These are phyloP conservation scores for Candida sanyaensis DNA, from an alignment of 1,139 yeast genomes.

Conservation along the genomic window DNA sequence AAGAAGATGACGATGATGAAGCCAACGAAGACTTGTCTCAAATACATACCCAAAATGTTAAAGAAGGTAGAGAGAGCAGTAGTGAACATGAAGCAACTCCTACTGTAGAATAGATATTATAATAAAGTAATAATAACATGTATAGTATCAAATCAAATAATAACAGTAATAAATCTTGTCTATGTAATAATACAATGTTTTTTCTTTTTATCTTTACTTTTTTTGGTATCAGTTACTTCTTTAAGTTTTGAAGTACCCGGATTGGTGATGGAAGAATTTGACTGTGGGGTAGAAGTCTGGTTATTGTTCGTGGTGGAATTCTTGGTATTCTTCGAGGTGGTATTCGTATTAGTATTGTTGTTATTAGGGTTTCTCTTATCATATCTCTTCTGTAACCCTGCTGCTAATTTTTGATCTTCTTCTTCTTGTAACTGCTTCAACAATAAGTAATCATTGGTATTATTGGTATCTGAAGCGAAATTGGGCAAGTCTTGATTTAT, in stretches of 20 bases:
- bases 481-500: conserved; percentile 16
- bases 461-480: conserved; percentile 17
- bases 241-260: background rate
- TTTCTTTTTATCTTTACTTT: conserved; percentile 17
- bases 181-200: conserved; percentile 23
- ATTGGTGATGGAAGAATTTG: background rate
- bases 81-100: conserved; percentile 18
- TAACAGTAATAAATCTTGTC: background rate
- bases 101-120: conserved; percentile 15
- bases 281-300: background rate
- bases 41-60: conserved; percentile 51
- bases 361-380: conserved; percentile 13
- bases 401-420: conserved; percentile 61
- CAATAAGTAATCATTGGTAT: conserved; percentile 37
- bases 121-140: background rate
- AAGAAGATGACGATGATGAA: conserved; percentile 17
- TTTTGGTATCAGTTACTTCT: conserved; percentile 7
- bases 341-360: background rate
- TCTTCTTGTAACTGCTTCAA: conserved; percentile 60
- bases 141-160: conserved; percentile 1
- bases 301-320: too few species aligned
- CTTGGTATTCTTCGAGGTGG: too few species aligned
- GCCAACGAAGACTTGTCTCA: conserved; percentile 12
- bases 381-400: conserved; percentile 37
- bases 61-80: conserved; percentile 25